phyloP scores from a whole-genome alignment of 208 protist genomes.

The Acanthamoeba lenticulata region DNA sequence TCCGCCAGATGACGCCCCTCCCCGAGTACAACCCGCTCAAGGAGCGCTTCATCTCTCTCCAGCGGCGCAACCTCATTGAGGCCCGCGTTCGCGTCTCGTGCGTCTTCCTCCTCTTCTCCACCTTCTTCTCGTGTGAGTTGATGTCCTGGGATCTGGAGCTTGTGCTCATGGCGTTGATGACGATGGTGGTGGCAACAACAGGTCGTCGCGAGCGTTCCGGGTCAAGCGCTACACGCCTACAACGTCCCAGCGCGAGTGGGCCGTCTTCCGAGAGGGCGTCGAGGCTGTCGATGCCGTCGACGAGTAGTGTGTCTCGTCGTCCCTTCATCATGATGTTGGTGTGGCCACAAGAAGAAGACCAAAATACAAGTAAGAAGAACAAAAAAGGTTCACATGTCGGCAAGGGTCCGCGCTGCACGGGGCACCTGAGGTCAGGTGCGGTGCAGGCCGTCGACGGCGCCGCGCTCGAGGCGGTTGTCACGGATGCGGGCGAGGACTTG shows the following conservation, averaged over 20 bases:
- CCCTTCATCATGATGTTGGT: too few relatives aligned
- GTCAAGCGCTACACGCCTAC: neutral
- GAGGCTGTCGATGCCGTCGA: too few relatives aligned
- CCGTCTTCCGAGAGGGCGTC: too few relatives aligned
- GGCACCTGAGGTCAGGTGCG: neutral
- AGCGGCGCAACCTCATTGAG: neutral
- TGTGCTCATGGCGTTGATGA: too few relatives aligned
- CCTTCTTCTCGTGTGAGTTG: too few relatives aligned
- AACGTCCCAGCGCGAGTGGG: neutral
- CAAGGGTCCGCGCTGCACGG: too few relatives aligned
- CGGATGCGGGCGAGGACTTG: neutral
- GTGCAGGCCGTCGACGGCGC: neutral
- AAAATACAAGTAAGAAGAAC: too few relatives aligned
- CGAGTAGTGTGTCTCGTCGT: too few relatives aligned
- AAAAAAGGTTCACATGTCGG: too few relatives aligned
- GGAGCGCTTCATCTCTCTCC: constrained; percentile 1
- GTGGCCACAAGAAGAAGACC: too few relatives aligned
- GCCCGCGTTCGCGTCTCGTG: neutral
- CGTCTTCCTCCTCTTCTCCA: neutral
- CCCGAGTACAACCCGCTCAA: neutral
- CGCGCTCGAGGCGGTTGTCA: neutral
- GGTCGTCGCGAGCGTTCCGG: neutral
- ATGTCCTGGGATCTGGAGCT: too few relatives aligned
- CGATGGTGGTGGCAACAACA: too few relatives aligned
- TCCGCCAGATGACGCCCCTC: neutral